Conservation (phyloP, 306 rosid species). For the Quercus engelmannii region DNA sequence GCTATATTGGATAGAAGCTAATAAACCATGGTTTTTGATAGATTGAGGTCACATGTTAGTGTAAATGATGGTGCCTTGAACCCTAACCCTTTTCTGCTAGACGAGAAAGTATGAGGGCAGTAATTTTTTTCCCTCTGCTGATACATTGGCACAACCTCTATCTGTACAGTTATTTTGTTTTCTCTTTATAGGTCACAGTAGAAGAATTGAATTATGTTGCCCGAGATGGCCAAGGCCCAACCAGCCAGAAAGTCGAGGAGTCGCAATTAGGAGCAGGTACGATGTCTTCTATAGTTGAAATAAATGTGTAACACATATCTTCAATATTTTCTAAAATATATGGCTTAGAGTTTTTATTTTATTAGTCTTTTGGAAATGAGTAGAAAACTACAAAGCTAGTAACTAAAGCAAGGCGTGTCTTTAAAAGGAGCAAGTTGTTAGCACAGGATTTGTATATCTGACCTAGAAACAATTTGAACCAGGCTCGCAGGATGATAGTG, state of each 20-base stretch:
- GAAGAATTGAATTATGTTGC: slow-evolving; percentile 55
- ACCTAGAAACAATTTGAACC: not conserved
- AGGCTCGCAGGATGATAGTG: not conserved
- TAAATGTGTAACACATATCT: not conserved
- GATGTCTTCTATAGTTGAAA: slow-evolving; percentile 4
- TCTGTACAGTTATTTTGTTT: not conserved
- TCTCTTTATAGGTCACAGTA: slow-evolving; percentile 48
- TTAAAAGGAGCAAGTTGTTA: not conserved
- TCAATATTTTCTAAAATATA: slow-evolving; percentile 5
- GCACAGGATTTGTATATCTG: not conserved
- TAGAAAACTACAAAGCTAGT: not conserved
- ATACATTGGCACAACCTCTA: not conserved
- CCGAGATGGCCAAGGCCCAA: slow-evolving; percentile 1
- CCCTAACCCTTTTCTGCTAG: too few relatives aligned
- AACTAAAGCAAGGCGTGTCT: not conserved
- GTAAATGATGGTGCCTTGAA: not conserved
- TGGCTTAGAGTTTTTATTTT: not conserved
- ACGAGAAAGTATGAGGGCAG: too few relatives aligned
- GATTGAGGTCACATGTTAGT: not conserved
- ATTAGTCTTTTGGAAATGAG: not conserved
- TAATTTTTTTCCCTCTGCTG: not conserved
- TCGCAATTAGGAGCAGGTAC: slow-evolving; percentile 28
- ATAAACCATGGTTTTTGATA: not conserved
- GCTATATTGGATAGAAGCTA: not conserved
- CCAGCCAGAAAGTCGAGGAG: slow-evolving; percentile 4